Conservation (phyloP, 352 stramenopile genomes). For the Labyrinthula sp. region DNA sequence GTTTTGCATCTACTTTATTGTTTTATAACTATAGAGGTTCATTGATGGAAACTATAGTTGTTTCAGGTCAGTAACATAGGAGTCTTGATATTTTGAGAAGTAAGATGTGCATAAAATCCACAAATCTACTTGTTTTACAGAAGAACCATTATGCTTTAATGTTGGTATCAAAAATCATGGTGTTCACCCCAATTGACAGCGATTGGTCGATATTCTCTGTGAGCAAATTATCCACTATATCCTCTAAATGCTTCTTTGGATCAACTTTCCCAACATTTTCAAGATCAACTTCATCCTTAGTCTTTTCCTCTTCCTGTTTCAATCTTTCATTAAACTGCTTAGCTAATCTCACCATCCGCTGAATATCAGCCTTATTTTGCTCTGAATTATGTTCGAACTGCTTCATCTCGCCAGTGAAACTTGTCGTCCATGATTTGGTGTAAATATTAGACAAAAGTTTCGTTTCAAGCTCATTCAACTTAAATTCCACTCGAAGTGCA, state of each 20-base stretch:
- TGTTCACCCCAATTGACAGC: conserved; percentile 91
- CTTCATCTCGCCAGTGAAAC: conserved; percentile 69
- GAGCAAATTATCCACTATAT: conserved; percentile 86
- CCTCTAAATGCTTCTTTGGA: conserved; percentile 73
- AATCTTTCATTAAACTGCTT: conserved; percentile 86
- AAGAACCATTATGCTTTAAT: too few relatives aligned
- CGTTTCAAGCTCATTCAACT: conserved; percentile 97
- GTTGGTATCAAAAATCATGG: conserved; percentile 97
- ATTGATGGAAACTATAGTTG: too few relatives aligned
- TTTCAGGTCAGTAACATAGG: too few relatives aligned
- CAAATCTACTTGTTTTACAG: too few relatives aligned
- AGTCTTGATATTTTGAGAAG: too few relatives aligned
- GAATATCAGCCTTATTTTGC: conserved; percentile 67
- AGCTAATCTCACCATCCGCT: conserved; percentile 76
- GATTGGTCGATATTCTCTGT: conserved; percentile 92
- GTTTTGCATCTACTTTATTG: too few relatives aligned
- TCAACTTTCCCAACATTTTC: conserved; percentile 90
- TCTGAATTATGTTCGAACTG: conserved; percentile 81
- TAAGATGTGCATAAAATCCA: too few relatives aligned
- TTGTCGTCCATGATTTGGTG: conserved; percentile 86
- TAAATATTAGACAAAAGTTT: conserved; percentile 99
- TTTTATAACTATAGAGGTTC: too few relatives aligned
- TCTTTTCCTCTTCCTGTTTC: conserved; percentile 82
- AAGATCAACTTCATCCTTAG: conserved; percentile 77
- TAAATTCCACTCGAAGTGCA: conserved; percentile 83